Base-by-base conservation (phyloP, 441 rosid species). In the Euphorbia schlechtendalii region DNA sequence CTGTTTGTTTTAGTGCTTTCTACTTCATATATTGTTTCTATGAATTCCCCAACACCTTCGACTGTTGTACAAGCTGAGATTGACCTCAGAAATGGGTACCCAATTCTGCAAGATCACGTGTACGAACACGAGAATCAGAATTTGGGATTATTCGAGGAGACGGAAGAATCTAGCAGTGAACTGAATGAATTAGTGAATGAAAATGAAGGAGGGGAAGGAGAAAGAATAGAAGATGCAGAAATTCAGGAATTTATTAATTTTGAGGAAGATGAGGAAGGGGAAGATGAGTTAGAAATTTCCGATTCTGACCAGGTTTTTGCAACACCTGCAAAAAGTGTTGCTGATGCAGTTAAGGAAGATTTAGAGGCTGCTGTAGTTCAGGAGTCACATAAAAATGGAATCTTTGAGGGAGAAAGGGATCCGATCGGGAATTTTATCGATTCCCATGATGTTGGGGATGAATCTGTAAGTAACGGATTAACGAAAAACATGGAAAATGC, bases 21-120 rank as follows among this genome's bases (percentile, higher is more conserved):
- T 34, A 75, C 76, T 34, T 41, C 64, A 17, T 76, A 73, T 56
- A 78, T 80, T 67, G 74, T 81, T 62, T 66, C 77, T 18, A 74
- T 70, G 80, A 77, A 79, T 61, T 80, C 80, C 41, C 76, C 76
- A 3, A 63, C 67, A n/a, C 66, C 70, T 53, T 65, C 76, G 15
- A 61, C 38, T 22, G 21, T 64, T 20, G 57, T 60, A 27, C 71
- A 56, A 51, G 67, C 69, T 52, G 58, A 68, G 32, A 40, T 41
- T 71, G 53, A 52, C 59, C 18, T 73, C 27, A 72, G 55, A 61
- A 64, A 69, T 63, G 71, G 72, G 43, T 72, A 40, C 73, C 38
- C 51, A 14, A 72, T 69, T 66, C 20, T 78, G 40, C 73, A 77
- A 18, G 64, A 73, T 61, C 40, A 36, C 45, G 56, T 67, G 1